Percentiles rank a stretch among this genome's conserved stretches.
Evolutionary conservation across 441 rosid species (phyloP).

Genomic region (Pelargonium citronellum): DNA sequence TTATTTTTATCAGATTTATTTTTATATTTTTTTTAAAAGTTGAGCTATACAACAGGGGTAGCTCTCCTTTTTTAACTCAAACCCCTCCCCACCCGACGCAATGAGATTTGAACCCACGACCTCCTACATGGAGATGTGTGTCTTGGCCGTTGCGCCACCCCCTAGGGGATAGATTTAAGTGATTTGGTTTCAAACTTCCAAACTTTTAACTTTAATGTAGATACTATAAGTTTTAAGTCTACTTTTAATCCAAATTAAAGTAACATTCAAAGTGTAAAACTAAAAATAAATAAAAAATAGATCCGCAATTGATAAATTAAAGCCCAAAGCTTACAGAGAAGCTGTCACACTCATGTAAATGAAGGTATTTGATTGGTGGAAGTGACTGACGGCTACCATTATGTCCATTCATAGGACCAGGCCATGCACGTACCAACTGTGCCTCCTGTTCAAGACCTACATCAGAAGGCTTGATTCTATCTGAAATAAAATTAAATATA

Average conservation of each 20-base stretch:
- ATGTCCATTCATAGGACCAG: slow-evolving; percentile 41
- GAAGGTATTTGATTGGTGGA: slow-evolving; percentile 79
- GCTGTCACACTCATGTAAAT: slow-evolving; percentile 83
- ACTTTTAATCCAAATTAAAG: not conserved
- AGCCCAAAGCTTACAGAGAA: slow-evolving; percentile 68
- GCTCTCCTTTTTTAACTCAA: too few relatives aligned
- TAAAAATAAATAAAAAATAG: slow-evolving; percentile 6
- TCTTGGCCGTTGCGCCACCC: too few relatives aligned
- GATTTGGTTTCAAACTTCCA: slow-evolving; percentile 7
- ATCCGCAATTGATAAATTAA: slow-evolving; percentile 6
- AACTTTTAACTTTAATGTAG: slow-evolving; percentile 11
- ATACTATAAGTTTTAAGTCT: slow-evolving; percentile 9
- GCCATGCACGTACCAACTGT: slow-evolving; percentile 66
- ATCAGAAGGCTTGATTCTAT: slow-evolving; percentile 89
- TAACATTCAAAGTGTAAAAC: not conserved
- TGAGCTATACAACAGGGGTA: too few relatives aligned
- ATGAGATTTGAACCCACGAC: too few relatives aligned
- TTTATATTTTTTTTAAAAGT: too few relatives aligned
- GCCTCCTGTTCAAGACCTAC: slow-evolving; percentile 98
- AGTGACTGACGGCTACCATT: slow-evolving; percentile 45
- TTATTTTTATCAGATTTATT: too few relatives aligned
- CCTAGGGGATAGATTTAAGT: slow-evolving; percentile 1
- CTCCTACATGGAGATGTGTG: too few relatives aligned
- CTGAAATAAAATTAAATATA: slow-evolving; percentile 38
- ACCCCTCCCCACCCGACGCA: too few relatives aligned